Base-by-base conservation (phyloP, 2,329 filamentous ascomycete species). In the Davidsoniella neocaledoniae region DNA sequence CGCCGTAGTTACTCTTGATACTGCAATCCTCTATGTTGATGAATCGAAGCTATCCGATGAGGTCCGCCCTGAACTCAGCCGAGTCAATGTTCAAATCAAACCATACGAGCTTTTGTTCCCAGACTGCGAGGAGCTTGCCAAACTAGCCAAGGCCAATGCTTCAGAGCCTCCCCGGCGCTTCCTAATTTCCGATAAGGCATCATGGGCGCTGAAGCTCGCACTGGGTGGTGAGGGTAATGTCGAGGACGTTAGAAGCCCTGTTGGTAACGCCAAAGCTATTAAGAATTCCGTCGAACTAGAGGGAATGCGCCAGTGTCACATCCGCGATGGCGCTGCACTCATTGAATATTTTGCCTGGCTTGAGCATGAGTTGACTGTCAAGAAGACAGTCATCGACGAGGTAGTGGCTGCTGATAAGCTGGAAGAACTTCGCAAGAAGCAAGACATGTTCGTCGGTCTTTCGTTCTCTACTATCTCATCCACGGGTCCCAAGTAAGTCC, bases 391-490 rank as follows among this genome's bases (percentile, higher is more conserved):
- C 3, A 65, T 98, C 6, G 87, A 96, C 59, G 91, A 98, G 62
- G 86, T 95, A 2, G 73, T 85, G 56, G 91, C 77, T n/a, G 87
- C 88, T 14, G 86, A 95, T 62, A 93, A 94, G 66, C 73, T 98
- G 2, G 86, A 94, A 62, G 72, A 77, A 54, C 69, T 87, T 45
- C 77, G 86, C 50, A 73, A 75, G 40, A 73, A 74, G 58, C 71
- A 79, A 50, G 66, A 87, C 52, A 71, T 84, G 55, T 98, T 88
- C 62, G 85, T 85, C 46, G 91, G 91, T 5, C 72, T 96, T 14
- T 95, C 88, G 0, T 98, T 98, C 60, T 80, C 87, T 56, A 96
- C 91, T 2, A 98, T 98, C 54, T 96, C 90, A 0, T 94, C 88
- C 0, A 95, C 87, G 0, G 91, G 91, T 2, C 68, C 90, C 48